These are phyloP conservation scores for Geosmithia morbida DNA, from an alignment of 2,329 filamentous ascomycete genomes.

Conservation along the genomic window DNA sequence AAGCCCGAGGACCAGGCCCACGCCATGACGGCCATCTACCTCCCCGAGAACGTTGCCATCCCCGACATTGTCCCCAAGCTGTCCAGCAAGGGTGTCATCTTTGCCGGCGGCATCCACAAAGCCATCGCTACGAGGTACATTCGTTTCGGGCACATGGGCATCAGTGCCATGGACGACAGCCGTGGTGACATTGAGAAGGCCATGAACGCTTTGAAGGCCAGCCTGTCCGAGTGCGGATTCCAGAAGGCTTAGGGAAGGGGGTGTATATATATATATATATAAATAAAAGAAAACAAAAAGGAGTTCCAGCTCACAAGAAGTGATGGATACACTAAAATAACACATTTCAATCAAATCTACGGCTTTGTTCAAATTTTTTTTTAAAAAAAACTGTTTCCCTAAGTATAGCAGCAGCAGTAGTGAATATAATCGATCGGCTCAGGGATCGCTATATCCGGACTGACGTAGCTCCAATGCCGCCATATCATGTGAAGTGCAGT, in stretches of 20 bases:
- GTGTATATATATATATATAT: background rate
- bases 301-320: too few species aligned
- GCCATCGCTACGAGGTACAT: conserved; percentile 90
- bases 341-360: too few species aligned
- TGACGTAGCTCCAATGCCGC: too few species aligned
- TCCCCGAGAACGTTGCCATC: conserved; percentile 70
- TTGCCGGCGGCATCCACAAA: conserved; percentile 92
- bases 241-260: conserved; percentile 19
- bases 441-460: too few species aligned
- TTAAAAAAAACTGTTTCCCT: too few species aligned
- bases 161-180: conserved; percentile 66
- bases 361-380: too few species aligned
- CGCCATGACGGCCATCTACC: conserved; percentile 94
- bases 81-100: conserved; percentile 76
- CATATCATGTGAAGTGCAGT: too few species aligned
- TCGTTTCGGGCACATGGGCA: conserved; percentile 94
- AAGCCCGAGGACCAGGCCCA: conserved; percentile 88
- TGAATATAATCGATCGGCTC: too few species aligned
- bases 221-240: conserved; percentile 60
- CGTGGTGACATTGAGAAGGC: conserved; percentile 76
- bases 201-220: conserved; percentile 60
- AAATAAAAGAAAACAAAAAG: too few species aligned
- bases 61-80: conserved; percentile 76
- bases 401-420: too few species aligned
- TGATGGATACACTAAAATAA: too few species aligned